Conservation (phyloP, 148 eudicot genomes). For the Bassia scoparia region DNA sequence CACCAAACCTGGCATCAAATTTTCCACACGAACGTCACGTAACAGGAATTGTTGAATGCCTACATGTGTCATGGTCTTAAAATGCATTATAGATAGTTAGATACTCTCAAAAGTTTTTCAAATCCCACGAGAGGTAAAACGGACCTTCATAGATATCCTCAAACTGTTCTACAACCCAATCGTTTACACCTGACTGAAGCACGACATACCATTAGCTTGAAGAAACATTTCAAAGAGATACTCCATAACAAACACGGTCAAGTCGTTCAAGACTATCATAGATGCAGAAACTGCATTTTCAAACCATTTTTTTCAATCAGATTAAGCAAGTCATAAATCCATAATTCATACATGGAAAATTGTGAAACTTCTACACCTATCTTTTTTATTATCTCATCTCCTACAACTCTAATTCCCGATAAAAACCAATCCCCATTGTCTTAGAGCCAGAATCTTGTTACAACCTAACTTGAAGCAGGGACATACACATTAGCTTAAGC, state of each 20-base stretch:
- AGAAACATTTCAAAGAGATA: not conserved
- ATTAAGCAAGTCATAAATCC: not conserved
- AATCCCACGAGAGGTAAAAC: not conserved
- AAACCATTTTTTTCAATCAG: not conserved
- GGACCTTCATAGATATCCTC: not conserved
- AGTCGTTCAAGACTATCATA: too few species aligned
- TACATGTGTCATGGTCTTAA: not conserved
- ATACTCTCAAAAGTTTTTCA: not conserved
- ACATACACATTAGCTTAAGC: not conserved
- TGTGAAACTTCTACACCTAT: too few species aligned
- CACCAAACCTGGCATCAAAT: slow-evolving; percentile 59
- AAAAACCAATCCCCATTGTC: not conserved
- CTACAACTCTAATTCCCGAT: not conserved
- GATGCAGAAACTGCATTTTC: not conserved
- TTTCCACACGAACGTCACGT: not conserved
- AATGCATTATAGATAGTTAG: not conserved
- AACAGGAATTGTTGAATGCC: not conserved
- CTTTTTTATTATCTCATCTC: not conserved
- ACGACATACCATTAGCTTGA: not conserved
- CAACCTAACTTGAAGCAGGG: too few species aligned
- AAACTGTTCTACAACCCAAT: not conserved
- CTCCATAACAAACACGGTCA: not conserved
- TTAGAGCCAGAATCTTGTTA: too few species aligned
- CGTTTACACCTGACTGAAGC: not conserved
- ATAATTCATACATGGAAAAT: not conserved